Conservation (phyloP, 805 yeast genomes). For the Priceomyces castillae region DNA sequence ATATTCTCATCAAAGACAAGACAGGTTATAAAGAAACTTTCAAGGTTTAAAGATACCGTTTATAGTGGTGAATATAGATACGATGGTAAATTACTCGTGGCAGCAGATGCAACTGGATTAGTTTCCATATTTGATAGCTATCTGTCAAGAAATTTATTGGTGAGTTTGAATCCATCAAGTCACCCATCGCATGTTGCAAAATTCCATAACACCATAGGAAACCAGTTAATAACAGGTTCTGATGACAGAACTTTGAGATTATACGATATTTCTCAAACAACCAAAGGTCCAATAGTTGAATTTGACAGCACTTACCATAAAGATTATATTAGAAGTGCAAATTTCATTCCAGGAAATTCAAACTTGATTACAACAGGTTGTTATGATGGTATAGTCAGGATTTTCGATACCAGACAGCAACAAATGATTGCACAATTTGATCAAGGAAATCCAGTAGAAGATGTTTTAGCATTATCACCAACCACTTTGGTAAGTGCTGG, state of each 20-base stretch:
- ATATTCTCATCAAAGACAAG: conserved; percentile 92
- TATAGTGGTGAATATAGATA: conserved; percentile 86
- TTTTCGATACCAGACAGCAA: conserved; percentile 73
- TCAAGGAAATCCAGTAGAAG: conserved; percentile 77
- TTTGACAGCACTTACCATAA: conserved; percentile 65
- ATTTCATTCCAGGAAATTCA: conserved; percentile 70
- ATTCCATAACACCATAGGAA: conserved; percentile 75
- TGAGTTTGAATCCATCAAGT: conserved; percentile 76
- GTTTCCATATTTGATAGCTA: conserved; percentile 87
- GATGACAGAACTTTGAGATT: conserved; percentile 86
- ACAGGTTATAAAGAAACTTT: conserved; percentile 82
- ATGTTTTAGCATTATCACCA: conserved; percentile 68
- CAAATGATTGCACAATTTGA: conserved; percentile 62
- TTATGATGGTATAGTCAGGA: conserved; percentile 82
- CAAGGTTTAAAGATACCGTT: conserved; percentile 87
- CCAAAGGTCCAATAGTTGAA: conserved; percentile 64
- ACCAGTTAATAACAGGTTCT: conserved; percentile 80
- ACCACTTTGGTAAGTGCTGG: conserved; percentile 79
- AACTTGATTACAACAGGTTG: conserved; percentile 89
- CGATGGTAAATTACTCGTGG: conserved; percentile 88
- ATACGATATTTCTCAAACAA: conserved; percentile 79
- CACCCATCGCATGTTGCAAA: conserved; percentile 93
- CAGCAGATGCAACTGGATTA: conserved; percentile 93
- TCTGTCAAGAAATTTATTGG: conserved; percentile 73
- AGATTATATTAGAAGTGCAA: conserved; percentile 84